Base-by-base conservation (phyloP, 768 basidiomycete species). In the Phanerochaete carnosa region DNA sequence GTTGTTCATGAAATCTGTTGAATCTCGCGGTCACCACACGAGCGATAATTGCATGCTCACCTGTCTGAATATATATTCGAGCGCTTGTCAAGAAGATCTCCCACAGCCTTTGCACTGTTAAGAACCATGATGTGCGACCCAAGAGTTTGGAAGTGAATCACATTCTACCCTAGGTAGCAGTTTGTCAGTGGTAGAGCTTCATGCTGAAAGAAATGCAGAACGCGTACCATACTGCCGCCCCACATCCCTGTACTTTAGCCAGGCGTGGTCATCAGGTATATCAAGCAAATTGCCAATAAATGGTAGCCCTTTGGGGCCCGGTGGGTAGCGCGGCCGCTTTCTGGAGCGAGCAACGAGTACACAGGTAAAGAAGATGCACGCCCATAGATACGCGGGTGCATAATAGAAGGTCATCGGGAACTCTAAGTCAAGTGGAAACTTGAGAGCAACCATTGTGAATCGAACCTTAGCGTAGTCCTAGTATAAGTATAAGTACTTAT, bases 51-150 rank as follows among this genome's bases (percentile, higher is more conserved):
- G 33, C 23, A 29, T 35, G 30, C 47, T 3, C 3, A 54, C 49
- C 53, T 56, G 33, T 61, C 60, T 19, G 69, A 71, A 55, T 69
- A 72, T 3, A 62, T 65, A 9, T 60, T 35, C 28, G 64, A 68
- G 26, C 68, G 70, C 55, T 68, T 67, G 25, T 71, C 68, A 28
- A 73, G 58, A 12, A 71, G 58, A 9, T 71, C 70, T 29, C 52
- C 47, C 19, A 62, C 64, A 1, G 64, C 65, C 26, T 66, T 23
- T 6, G 52, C 59, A 11, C 66, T 62, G 51, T 70, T 67, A 8
- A 72, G 43, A 6, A 72, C 49, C 13, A 72, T 43, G 26, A 69
- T 55, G 11, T 68, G 61, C 26, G 62, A 59, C 26, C 70, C 68
- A 15, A 71, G 53, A 19, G 69, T 23, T 4, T 56, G 46, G 33